Evolutionary conservation across 2,329 filamentous ascomycete genomes (phyloP).

Genomic region (Raffaelea albimanens): DNA sequence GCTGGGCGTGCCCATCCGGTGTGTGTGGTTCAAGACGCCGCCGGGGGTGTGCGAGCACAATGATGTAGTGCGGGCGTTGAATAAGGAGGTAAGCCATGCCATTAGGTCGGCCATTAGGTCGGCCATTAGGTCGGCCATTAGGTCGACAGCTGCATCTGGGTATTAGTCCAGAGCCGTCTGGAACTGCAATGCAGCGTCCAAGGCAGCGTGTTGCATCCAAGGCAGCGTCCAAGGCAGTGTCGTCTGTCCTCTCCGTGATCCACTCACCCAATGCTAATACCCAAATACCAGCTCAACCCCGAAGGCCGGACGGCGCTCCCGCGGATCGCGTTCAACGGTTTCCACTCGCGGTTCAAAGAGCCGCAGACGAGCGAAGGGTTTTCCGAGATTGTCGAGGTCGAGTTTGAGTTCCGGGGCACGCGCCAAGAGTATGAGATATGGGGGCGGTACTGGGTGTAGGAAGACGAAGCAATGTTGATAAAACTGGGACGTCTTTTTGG

Average conservation of each 20-base stretch:
- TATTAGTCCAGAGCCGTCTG: too few species aligned
- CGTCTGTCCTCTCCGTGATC: too few species aligned
- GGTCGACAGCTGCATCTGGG: too few species aligned
- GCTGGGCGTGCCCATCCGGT: constrained; percentile 66
- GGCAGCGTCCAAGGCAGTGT: too few species aligned
- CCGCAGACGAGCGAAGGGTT: constrained; percentile 74
- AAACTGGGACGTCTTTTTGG: too few species aligned
- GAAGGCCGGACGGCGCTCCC: constrained; percentile 68
- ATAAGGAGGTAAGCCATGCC: constrained; percentile 33
- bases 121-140: too few species aligned
- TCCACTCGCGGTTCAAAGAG: constrained; percentile 60
- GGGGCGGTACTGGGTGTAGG: constrained; percentile 72
- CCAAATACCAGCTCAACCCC: constrained; percentile 77
- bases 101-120: too few species aligned
- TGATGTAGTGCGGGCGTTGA: constrained; percentile 68
- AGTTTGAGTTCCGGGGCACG: constrained; percentile 67
- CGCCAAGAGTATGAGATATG: constrained; percentile 62
- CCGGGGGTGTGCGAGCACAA: constrained; percentile 73
- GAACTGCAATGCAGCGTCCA: too few species aligned
- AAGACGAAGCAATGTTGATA: too few species aligned
- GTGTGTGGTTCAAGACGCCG: constrained; percentile 72
- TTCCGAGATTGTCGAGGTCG: constrained; percentile 63
- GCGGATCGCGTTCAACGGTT: constrained; percentile 70
- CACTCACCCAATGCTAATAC: too few species aligned
- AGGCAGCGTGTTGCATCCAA: too few species aligned